Percentiles rank a stretch among this genome's conserved stretches.
Conservation (phyloP, 2,329 filamentous ascomycete species). For the Alternaria tenuissima region DNA sequence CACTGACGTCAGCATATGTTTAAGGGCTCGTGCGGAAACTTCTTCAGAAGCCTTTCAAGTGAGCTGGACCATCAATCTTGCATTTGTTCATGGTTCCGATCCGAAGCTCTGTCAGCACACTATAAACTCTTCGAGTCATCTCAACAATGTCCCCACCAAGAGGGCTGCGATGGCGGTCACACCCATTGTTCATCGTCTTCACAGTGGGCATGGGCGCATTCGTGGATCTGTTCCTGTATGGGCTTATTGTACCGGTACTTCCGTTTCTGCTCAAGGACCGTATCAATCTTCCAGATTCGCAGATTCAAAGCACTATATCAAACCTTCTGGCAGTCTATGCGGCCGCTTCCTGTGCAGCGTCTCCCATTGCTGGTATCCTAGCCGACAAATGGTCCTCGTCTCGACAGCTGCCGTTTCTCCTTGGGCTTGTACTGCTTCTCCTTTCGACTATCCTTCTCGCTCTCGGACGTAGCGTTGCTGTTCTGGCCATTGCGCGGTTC, state of each 20-base stretch:
- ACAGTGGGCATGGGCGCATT: slow-evolving; percentile 66
- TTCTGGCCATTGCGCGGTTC: slow-evolving; percentile 62
- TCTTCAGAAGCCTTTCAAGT: not conserved
- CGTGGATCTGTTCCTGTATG: slow-evolving; percentile 68
- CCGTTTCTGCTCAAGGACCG: slow-evolving; percentile 65
- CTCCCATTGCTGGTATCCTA: slow-evolving; percentile 62
- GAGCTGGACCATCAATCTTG: slow-evolving; percentile 2
- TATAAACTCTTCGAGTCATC: not conserved
- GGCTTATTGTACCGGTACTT: slow-evolving; percentile 65
- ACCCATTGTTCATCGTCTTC: slow-evolving; percentile 65
- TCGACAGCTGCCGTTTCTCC: slow-evolving; percentile 65
- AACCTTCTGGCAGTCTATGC: slow-evolving; percentile 64
- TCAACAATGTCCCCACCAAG: slow-evolving; percentile 20
- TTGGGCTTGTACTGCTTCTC: slow-evolving; percentile 62
- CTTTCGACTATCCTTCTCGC: slow-evolving; percentile 65
- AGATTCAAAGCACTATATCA: slow-evolving; percentile 63
- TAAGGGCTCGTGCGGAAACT: slow-evolving; percentile 6
- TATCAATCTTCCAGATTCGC: slow-evolving; percentile 56
- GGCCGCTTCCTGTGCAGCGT: slow-evolving; percentile 61
- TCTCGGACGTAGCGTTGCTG: slow-evolving; percentile 57
- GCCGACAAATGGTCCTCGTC: slow-evolving; percentile 61
- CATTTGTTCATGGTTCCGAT: not conserved
- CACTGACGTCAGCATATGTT: slow-evolving; percentile 9
- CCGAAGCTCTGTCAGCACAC: not conserved
- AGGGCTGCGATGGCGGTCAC: slow-evolving; percentile 64